These are phyloP conservation scores for Entrophospora sp. DNA, from an alignment of 192 early-diverging fungal species.

Conservation along the genomic window DNA sequence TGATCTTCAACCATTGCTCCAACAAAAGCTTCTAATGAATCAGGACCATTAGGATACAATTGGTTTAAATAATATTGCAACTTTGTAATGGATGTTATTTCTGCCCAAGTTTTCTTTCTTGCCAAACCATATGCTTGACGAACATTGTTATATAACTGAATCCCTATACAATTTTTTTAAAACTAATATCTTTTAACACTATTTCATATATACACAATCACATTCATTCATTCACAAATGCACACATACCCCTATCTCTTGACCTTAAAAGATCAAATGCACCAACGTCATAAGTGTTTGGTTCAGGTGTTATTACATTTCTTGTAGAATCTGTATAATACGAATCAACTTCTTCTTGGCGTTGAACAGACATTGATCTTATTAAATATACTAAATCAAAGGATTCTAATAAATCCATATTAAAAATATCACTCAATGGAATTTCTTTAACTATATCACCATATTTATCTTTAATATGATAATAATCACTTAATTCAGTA, in stretches of 20 bases:
- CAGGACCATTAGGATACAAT: constrained; percentile 1
- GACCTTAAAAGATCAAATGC: not conserved
- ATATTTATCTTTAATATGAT: constrained; percentile 9
- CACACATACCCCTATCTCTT: not conserved
- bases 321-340: constrained; percentile 2
- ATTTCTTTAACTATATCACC: not conserved
- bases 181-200: not conserved
- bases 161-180: not conserved
- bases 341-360: constrained; percentile 16
- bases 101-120: not conserved
- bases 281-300: not conserved
- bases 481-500: constrained; percentile 6
- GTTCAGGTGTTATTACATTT: not conserved
- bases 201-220: not conserved
- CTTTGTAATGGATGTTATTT: constrained; percentile 2
- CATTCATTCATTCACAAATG: not conserved
- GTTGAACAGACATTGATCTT: not conserved
- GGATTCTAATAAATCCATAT: not conserved
- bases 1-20: constrained; percentile 19
- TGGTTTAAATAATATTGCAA: not conserved
- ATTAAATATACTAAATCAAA: not conserved
- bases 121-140: not conserved
- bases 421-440: not conserved
- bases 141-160: constrained; percentile 14
- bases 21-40: constrained; percentile 6